Percentiles rank a stretch among this genome's conserved stretches.
These are phyloP conservation scores for Chaetoceros tenuissimus DNA, from an alignment of 108 stramenopile species.

Conservation along the genomic window DNA sequence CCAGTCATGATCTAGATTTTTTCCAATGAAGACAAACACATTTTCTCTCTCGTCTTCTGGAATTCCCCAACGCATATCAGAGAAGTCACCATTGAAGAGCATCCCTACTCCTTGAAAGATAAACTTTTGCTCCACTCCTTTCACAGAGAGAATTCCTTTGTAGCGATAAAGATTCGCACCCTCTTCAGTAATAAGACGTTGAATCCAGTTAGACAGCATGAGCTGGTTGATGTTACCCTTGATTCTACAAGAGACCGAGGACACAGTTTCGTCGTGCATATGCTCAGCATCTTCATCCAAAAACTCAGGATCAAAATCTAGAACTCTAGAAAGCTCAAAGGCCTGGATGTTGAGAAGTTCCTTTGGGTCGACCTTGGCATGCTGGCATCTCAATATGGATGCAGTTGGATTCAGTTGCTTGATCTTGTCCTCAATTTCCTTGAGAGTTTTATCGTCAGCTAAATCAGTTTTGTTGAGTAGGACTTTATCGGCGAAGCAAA, in stretches of 20 bases:
- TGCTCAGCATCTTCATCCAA: conserved; percentile 54
- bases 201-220: conserved; percentile 57
- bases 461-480: conserved; percentile 84
- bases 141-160: conserved; percentile 89
- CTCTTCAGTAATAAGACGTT: conserved; percentile 58
- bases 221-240: conserved; percentile 55
- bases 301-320: conserved; percentile 85
- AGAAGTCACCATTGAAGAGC: conserved; percentile 65
- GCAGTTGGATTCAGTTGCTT: conserved; percentile 51
- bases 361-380: conserved; percentile 41
- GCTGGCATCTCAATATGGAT: conserved; percentile 23
- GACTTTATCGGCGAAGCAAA: conserved; percentile 83
- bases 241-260: conserved; percentile 50
- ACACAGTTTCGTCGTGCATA: conserved; percentile 63
- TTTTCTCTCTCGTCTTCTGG: conserved; percentile 53
- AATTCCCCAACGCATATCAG: conserved; percentile 25
- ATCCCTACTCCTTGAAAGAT: conserved; percentile 94
- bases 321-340: conserved; percentile 67
- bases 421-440: conserved; percentile 34
- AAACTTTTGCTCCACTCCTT: conserved; percentile 77
- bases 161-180: conserved; percentile 87
- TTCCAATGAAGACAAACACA: conserved; percentile 88
- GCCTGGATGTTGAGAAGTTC: conserved; percentile 73
- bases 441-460: conserved; percentile 23
- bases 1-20: conserved; percentile 58